Percentiles rank a stretch among this genome's conserved stretches.
Conservation (phyloP, 768 basidiomycete genomes). For the Lactarius hatsudake region DNA sequence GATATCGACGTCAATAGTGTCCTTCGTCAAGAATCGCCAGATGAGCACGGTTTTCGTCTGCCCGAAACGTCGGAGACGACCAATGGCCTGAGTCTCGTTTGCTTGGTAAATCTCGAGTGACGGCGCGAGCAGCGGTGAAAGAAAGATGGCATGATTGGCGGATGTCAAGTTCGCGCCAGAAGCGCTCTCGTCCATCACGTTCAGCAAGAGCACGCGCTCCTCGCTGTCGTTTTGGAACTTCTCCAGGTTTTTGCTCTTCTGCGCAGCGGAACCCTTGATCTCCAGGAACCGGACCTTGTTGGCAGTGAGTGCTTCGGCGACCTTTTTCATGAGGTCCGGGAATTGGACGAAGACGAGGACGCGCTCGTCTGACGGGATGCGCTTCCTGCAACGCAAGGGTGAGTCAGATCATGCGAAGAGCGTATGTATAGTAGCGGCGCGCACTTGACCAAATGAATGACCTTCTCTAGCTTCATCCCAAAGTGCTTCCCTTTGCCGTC, state of each 20-base stretch:
- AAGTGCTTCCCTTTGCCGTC: conserved; percentile 75
- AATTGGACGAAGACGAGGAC: conserved; percentile 96
- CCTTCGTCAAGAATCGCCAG: conserved; percentile 78
- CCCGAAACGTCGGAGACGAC: conserved; percentile 80
- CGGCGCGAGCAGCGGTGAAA: conserved; percentile 83
- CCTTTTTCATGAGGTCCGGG: conserved; percentile 88
- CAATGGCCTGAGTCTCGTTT: conserved; percentile 79
- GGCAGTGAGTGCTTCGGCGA: conserved; percentile 73
- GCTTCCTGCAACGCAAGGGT: conserved; percentile 43
- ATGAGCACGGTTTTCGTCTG: conserved; percentile 78
- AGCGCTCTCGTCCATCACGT: conserved; percentile 94
- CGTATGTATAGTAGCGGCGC: conserved; percentile 31
- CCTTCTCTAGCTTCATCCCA: conserved; percentile 78
- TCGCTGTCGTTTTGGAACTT: conserved; percentile 79
- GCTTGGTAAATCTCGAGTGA: conserved; percentile 84
- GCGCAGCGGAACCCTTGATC: conserved; percentile 73
- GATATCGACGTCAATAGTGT: conserved; percentile 88
- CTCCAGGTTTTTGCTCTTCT: conserved; percentile 79
- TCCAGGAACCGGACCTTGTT: conserved; percentile 75
- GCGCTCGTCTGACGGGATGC: conserved; percentile 71
- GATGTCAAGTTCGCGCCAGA: conserved; percentile 89
- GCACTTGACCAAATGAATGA: conserved; percentile 74
- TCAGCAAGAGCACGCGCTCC: conserved; percentile 80
- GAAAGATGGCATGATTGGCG: conserved; percentile 93
- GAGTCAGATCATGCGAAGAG: neutral